Evolutionary conservation across 2,329 filamentous ascomycete genomes (phyloP), one percentile per base, ranked within the genome.

Genomic region (Nigrospora osmanthi): DNA sequence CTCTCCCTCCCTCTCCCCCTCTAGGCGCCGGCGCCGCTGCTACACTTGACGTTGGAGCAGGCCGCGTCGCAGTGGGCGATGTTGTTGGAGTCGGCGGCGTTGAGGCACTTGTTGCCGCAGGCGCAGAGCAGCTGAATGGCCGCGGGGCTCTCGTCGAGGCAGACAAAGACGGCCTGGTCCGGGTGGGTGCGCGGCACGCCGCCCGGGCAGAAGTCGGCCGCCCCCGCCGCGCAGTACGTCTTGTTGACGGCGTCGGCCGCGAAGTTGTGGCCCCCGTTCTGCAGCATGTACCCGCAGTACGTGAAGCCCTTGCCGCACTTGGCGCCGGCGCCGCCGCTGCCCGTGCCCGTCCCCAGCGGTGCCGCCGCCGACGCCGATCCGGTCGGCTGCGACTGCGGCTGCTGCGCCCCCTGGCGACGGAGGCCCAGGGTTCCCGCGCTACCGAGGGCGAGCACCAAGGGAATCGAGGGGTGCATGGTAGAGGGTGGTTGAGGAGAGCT

Each of bases 291-390:
- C 2, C 58, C 58, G 43, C 58, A 61, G 44, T 61, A 61, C 7
- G 58, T 62, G 45, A 57, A 62, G 5, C 58, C 59, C 39, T 61
- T 60, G 12, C 57, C 58, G n/a, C 59, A 62, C 32, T 56, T 58
- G 5, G 57, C 39, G 2, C 50, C 53, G 13, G 33, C 40, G n/a
- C 38, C 12, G 14, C 48, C 47, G 19, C 35, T 31, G 17, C 51
- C 28, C 11, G 49, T 34, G 23, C 19, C 28, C 43, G 41, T 17
- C 16, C 30, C 23, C 35, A 38, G n/a, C 35, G 40, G 44, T 4
- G 35, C 35, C 3, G 19, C 12, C 16, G 19, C 38, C 7, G 50
- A 38, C 14, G 44, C 9, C 4, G 40, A 35, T 1, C 33, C 19
- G 3, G 53, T 42, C 6, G 38, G 38, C 11, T 43, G 35, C 15